Evolutionary conservation across 257 asterid genomes (phyloP).

Genomic region (Solanum megistacrolobum): DNA sequence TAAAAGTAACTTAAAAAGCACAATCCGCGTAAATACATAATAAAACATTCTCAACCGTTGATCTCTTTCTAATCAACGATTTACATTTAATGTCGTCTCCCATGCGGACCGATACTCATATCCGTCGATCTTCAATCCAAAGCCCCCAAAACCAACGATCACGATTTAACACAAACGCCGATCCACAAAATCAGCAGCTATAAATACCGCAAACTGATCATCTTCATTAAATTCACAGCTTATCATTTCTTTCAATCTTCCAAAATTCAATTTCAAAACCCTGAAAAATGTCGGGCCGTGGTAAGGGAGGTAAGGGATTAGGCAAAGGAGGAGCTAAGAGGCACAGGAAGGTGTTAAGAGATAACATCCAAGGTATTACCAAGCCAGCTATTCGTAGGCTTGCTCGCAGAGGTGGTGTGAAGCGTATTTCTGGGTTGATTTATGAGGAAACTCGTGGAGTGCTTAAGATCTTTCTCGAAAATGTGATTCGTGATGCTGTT

Average conservation of each 20-base stretch:
- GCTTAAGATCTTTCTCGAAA: background rate
- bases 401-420: conserved; percentile 11
- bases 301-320: conserved; percentile 12
- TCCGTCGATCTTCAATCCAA: background rate
- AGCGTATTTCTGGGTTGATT: conserved; percentile 9
- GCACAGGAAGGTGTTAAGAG: conserved; percentile 7
- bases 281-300: conserved; percentile 25
- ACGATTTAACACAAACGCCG: background rate
- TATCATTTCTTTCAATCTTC: background rate
- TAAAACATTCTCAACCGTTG: background rate
- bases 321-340: conserved; percentile 18
- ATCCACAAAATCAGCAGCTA: background rate
- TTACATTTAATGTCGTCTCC: background rate
- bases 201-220: background rate
- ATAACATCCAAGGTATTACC: conserved; percentile 8
- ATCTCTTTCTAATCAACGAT: background rate
- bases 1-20: conserved; percentile 10
- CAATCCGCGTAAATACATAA: conserved; percentile 3
- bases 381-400: conserved; percentile 12
- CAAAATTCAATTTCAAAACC: background rate
- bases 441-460: conserved; percentile 13
- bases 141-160: background rate
- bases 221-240: rapidly evolving
- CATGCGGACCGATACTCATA: background rate
- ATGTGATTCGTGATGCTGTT: conserved; percentile 13